Evolutionary conservation across 208 protist genomes (phyloP).

Genomic region (Leishmania lainsoni): DNA sequence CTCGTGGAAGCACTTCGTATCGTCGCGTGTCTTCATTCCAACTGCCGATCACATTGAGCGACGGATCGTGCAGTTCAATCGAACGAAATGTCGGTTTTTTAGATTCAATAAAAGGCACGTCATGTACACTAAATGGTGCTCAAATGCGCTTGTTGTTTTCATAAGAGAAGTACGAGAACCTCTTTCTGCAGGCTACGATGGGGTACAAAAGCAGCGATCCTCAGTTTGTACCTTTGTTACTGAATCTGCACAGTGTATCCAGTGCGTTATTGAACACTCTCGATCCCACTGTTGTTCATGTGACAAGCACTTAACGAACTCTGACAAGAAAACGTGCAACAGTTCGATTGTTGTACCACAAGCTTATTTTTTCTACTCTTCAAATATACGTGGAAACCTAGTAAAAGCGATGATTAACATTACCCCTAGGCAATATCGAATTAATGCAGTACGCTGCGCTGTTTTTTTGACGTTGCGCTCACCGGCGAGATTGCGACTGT

Average conservation of each 20-base stretch:
- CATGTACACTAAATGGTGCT: conserved; percentile 49
- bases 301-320: conserved; percentile 26
- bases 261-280: conserved; percentile 37
- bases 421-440: conserved; percentile 25
- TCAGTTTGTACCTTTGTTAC: conserved; percentile 32
- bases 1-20: conserved; percentile 23
- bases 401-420: conserved; percentile 30
- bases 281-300: conserved; percentile 20
- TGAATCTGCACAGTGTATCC: conserved; percentile 40
- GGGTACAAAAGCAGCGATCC: conserved; percentile 8
- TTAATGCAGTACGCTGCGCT: conserved; percentile 36
- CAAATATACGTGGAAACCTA: conserved; percentile 29
- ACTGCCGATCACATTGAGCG: conserved; percentile 33
- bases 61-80: conserved; percentile 48
- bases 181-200: conserved; percentile 43
- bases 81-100: conserved; percentile 53
- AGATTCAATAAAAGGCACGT: conserved; percentile 46
- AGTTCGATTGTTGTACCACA: conserved; percentile 48
- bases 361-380: conserved; percentile 43
- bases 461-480: conserved; percentile 51
- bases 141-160: conserved; percentile 54
- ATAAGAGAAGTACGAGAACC: conserved; percentile 41
- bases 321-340: conserved; percentile 42
- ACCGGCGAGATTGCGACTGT: conserved; percentile 21
- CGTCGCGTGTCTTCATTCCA: conserved; percentile 41